Conservation (phyloP, 805 yeast genomes). For the Sugiyamaella americana region DNA sequence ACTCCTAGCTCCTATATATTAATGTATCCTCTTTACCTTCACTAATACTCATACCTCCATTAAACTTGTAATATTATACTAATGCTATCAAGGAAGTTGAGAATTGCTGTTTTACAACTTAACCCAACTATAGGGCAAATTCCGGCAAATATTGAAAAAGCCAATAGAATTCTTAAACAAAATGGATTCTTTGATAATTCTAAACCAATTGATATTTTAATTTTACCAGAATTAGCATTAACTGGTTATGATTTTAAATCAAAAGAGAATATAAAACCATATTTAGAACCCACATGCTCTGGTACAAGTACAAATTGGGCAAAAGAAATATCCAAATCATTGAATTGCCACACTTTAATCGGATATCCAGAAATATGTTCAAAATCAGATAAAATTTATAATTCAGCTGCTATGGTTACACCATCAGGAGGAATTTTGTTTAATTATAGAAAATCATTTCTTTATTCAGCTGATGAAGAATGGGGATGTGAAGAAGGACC, state of each 20-base stretch:
- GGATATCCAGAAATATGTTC: constrained; percentile 69
- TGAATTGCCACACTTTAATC: constrained; percentile 59
- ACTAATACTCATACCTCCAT: too few relatives aligned
- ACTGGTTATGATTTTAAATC: constrained; percentile 72
- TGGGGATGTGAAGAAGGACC: constrained; percentile 79
- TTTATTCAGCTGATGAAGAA: constrained; percentile 69
- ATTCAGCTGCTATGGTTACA: constrained; percentile 62
- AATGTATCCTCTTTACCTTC: too few relatives aligned
- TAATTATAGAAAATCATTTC: constrained; percentile 69
- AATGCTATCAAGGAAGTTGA: constrained; percentile 12
- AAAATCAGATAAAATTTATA: constrained; percentile 40
- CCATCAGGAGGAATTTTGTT: constrained; percentile 52
- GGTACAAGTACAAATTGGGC: constrained; percentile 58
- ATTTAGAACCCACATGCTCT: constrained; percentile 41
- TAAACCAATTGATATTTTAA: constrained; percentile 46
- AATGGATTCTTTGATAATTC: constrained; percentile 2
- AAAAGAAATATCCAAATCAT: constrained; percentile 41
- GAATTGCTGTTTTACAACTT: constrained; percentile 62
- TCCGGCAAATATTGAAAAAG: constrained; percentile 46
- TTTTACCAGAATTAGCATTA: constrained; percentile 78
- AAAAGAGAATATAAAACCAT: constrained; percentile 48
- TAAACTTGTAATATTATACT: too few relatives aligned
- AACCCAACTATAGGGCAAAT: constrained; percentile 59
- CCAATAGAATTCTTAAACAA: constrained; percentile 24
- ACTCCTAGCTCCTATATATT: too few relatives aligned